Evolutionary conservation across 495 filamentous ascomycete species (phyloP).

Genomic region (Neurospora sp.): DNA sequence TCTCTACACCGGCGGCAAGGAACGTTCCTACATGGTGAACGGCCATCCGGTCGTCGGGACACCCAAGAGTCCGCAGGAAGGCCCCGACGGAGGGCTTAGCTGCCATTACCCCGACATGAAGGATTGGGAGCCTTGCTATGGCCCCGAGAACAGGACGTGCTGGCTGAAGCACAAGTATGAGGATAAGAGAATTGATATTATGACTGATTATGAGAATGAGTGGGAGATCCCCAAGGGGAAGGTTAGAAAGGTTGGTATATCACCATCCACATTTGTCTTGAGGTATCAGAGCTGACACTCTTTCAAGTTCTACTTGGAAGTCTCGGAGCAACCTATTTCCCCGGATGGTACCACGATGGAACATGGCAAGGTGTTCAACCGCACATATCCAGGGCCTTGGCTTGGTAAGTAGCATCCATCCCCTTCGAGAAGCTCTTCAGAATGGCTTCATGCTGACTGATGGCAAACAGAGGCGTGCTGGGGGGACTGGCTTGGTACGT

Average conservation of each 20-base stretch:
- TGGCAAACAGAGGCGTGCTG: slow-evolving; percentile 5
- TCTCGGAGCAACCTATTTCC: slow-evolving; percentile 7
- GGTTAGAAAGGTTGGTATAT: background rate
- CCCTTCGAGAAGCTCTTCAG: background rate
- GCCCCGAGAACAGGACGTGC: slow-evolving; percentile 2
- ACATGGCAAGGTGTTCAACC: slow-evolving; percentile 9
- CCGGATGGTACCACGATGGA: slow-evolving; percentile 9
- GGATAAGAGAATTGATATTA: slow-evolving; percentile 3
- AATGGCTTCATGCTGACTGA: background rate
- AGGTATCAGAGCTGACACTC: background rate
- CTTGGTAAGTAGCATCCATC: slow-evolving; percentile 1
- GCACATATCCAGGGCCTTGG: slow-evolving; percentile 7
- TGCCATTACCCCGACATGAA: slow-evolving; percentile 4
- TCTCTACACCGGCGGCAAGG: background rate
- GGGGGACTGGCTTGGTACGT: slow-evolving; percentile 3
- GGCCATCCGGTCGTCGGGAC: slow-evolving; percentile 1
- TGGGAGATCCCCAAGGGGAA: background rate
- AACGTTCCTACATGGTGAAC: background rate
- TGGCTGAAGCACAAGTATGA: slow-evolving; percentile 4
- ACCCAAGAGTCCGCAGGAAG: slow-evolving; percentile 7
- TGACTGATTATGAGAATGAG: slow-evolving; percentile 7
- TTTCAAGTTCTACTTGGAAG: slow-evolving; percentile 4
- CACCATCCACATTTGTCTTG: background rate
- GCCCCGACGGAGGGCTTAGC: background rate
- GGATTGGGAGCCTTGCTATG: slow-evolving; percentile 2